Evolutionary conservation across 805 yeast genomes (phyloP), one percentile per base, ranked within the genome.

Genomic region (Komagataella populi): DNA sequence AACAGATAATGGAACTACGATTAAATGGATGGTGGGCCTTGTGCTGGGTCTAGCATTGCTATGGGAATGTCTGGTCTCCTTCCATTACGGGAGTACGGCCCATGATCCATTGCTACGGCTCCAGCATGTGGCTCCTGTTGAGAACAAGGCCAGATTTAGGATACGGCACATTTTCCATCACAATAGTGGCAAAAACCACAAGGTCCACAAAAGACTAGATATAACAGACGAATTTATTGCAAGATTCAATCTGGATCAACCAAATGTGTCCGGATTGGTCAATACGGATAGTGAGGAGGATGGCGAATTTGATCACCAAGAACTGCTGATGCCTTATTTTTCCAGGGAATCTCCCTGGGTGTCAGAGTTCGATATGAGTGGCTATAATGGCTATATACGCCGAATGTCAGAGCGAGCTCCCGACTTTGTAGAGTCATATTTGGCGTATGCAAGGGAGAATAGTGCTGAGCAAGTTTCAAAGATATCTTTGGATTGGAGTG

Each of bases 161-260:
- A 55, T 82, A 23, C 79, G 71, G 56, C 87, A 83, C 59, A 72
- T 83, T 3, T 79, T 68, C 57, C 87, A 83, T 58, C 84, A 79
- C 57, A 80, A 79, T 49, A 70, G 82, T 0, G 78, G 77, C 7
- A 51, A 59, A n/a, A 55, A 70, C 50, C 66, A 70, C 48, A 65
- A 63, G 23, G 55, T 64, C 0, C 83, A 77, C 57, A 65, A 73
- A 20, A 63, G 83, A 49, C 60, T 81, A 48, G 84, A 80, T 56
- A 64, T 78, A 8, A 76, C 81, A 0, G 66, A 67, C 0, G 64
- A 62, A 46, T 73, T 70, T 55, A 55, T 76, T 6, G 18, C 36
- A 2, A 17, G 48, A 12, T 54, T 55, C 45, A 46, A 51, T 4
- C 39, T 61, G 6, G 52, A 54, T 10, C 5, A 50, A 2, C 24